A percentile compares a stretch with the other conserved stretches of the same genome.
Conservation (phyloP, 768 basidiomycete species). For the Leccinum rimulosum region DNA sequence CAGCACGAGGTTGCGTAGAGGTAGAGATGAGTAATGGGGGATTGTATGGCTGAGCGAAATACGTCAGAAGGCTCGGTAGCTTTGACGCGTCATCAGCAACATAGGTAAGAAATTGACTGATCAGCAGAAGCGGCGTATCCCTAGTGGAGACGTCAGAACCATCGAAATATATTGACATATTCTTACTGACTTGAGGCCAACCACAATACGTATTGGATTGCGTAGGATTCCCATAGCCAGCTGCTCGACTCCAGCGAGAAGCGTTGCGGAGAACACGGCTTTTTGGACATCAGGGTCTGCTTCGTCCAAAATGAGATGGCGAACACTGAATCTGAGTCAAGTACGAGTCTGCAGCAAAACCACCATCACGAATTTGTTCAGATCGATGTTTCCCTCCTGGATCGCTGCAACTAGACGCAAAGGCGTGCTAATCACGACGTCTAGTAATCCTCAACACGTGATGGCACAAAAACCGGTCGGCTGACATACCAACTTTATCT, state of each 20-base stretch:
- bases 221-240: slow-evolving; percentile 81
- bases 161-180: not conserved
- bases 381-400: slow-evolving; percentile 59
- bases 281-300: slow-evolving; percentile 79
- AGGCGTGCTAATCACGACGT: slow-evolving; percentile 91
- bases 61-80: slow-evolving; percentile 78
- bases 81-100: slow-evolving; percentile 95
- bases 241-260: slow-evolving; percentile 86
- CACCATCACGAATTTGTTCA: slow-evolving; percentile 61
- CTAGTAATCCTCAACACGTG: slow-evolving; percentile 37
- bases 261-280: slow-evolving; percentile 91
- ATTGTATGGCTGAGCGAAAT: slow-evolving; percentile 79
- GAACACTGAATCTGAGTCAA: slow-evolving; percentile 53
- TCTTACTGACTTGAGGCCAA: slow-evolving; percentile 82
- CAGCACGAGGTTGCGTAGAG: slow-evolving; percentile 81
- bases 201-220: slow-evolving; percentile 90
- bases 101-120: slow-evolving; percentile 84
- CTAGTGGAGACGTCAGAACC: slow-evolving; percentile 39
- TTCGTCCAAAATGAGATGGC: slow-evolving; percentile 85
- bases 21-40: slow-evolving; percentile 93
- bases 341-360: slow-evolving; percentile 1
- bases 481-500: slow-evolving; percentile 68
- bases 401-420: slow-evolving; percentile 82
- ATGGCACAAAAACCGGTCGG: not conserved
- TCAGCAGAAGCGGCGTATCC: slow-evolving; percentile 92